Base-by-base conservation (phyloP, 2,329 filamentous ascomycete species). In the Trichoderma sp. region DNA sequence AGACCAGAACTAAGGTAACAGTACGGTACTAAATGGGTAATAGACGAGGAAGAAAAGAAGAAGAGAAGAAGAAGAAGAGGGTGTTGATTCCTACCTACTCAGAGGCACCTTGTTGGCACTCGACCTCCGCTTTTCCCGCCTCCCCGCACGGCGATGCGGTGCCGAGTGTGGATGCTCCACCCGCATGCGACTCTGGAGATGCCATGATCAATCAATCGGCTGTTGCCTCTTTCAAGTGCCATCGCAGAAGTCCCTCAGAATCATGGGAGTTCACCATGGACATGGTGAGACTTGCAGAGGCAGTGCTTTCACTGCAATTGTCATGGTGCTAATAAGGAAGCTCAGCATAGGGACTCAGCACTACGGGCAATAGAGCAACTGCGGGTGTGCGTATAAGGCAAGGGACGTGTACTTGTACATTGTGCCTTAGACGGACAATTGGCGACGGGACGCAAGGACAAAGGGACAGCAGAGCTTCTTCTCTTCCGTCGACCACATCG, bases 61-160 rank as follows among this genome's bases (percentile, higher is more conserved):
- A 52, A 7, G 30, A 19, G 17, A 58, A 17, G 7, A 44, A 12
- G 17, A 54, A 21, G 48, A 55, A 56, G 52, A 62, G 59, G 50
- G 50, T 62, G 59, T 56, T 15, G 24, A 51, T 19, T 17, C 47
- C 21, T 3, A 41, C 47, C 21, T 3, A 41, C 39, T 21, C 17
- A 41, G 26, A 15, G 19, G 21, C 45, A 41, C 17, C 45, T 43
- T 56, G 34, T 39, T 39, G 34, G 34, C 34, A 39, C 34, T 24
- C 21, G 52, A 39, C 34, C 34, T 34, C 56, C 50, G 50, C 59
- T 34, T 45, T 63, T 63, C 47, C 19, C 17, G 39, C 41, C 41
- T 63, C 59, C 59, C 59, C 59, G 59, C 59, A 63, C 59, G 59
- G 59, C 59, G 47, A 63, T 44, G 59, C 26, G 59, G 48, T 63